These are phyloP conservation scores for Saccharomyces hybrid DNA, from an alignment of 1,139 yeast species.

Conservation along the genomic window DNA sequence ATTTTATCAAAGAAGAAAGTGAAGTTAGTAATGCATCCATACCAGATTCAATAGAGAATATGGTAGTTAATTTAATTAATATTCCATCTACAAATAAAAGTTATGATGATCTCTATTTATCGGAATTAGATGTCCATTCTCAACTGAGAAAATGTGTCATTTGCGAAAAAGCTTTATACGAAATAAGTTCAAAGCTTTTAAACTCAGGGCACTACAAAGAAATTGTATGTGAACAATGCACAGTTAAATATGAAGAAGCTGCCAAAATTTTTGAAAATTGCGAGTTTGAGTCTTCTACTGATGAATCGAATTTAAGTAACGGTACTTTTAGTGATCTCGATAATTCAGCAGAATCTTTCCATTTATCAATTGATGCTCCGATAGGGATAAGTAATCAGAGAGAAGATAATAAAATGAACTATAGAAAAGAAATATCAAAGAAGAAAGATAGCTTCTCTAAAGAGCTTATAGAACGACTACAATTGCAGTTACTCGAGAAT, in stretches of 20 bases:
- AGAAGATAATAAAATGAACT: conserved; percentile 6
- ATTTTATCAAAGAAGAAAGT: neutral
- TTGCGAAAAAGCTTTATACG: conserved; percentile 62
- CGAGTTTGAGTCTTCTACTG: conserved; percentile 27
- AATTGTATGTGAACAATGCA: conserved; percentile 59
- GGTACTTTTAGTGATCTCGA: conserved; percentile 8
- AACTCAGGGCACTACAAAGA: conserved; percentile 36
- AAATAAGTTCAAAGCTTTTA: conserved; percentile 43
- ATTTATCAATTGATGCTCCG: conserved; percentile 11
- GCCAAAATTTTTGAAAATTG: conserved; percentile 35
- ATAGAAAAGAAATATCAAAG: conserved; percentile 8
- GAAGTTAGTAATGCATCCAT: neutral
- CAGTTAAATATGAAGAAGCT: conserved; percentile 49
- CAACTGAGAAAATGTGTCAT: conserved; percentile 50
- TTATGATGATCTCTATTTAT: conserved; percentile 19
- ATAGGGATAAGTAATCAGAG: conserved; percentile 2
- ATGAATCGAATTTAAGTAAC: conserved; percentile 12
- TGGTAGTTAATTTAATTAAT: conserved; percentile 17
- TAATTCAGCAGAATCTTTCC: conserved; percentile 3
- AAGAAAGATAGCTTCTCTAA: conserved; percentile 25
- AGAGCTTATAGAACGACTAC: conserved; percentile 27
- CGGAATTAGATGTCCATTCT: conserved; percentile 14
- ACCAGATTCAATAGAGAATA: conserved; percentile 11
- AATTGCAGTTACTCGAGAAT: conserved; percentile 20
- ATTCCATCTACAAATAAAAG: conserved; percentile 5